phyloP scores from a whole-genome alignment of 1,139 yeast species.

The Taphrina pruni region DNA sequence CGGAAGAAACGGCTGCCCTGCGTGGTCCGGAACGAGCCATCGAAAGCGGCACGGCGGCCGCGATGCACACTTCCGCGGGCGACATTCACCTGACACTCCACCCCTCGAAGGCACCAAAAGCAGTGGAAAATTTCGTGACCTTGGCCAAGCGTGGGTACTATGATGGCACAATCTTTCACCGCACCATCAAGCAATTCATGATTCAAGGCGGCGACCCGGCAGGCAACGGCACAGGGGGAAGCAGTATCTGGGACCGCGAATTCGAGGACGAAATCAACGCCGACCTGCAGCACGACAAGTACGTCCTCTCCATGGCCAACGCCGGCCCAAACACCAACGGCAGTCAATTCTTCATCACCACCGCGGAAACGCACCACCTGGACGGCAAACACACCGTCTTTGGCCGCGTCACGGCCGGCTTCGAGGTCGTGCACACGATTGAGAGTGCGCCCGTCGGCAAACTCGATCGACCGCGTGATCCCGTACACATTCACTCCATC shows the following conservation, averaged over 20 bases:
- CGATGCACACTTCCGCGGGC: slow-evolving; percentile 58
- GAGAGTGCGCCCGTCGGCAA: slow-evolving; percentile 50
- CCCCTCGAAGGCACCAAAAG: slow-evolving; percentile 55
- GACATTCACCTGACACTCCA: slow-evolving; percentile 56
- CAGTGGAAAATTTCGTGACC: slow-evolving; percentile 57
- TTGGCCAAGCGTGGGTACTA: slow-evolving; percentile 56
- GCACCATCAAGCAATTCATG: slow-evolving; percentile 60
- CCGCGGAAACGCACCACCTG: slow-evolving; percentile 56
- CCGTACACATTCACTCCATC: slow-evolving; percentile 49
- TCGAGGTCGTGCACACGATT: slow-evolving; percentile 52
- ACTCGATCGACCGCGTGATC: slow-evolving; percentile 52
- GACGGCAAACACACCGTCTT: slow-evolving; percentile 67
- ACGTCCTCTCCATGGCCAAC: slow-evolving; percentile 64
- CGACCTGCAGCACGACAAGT: slow-evolving; percentile 54
- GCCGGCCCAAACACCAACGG: slow-evolving; percentile 69
- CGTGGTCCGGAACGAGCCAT: slow-evolving; percentile 40
- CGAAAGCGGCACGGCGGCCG: slow-evolving; percentile 45
- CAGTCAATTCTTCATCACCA: slow-evolving; percentile 66
- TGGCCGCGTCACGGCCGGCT: slow-evolving; percentile 59
- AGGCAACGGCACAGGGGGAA: slow-evolving; percentile 62
- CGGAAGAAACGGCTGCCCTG: slow-evolving; percentile 44
- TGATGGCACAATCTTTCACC: slow-evolving; percentile 57
- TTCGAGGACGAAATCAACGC: slow-evolving; percentile 57
- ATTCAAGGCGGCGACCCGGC: slow-evolving; percentile 62
- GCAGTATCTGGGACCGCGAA: slow-evolving; percentile 55